Evolutionary conservation across 2,329 filamentous ascomycete genomes (phyloP).

Genomic region (Verruconis gallopava): DNA sequence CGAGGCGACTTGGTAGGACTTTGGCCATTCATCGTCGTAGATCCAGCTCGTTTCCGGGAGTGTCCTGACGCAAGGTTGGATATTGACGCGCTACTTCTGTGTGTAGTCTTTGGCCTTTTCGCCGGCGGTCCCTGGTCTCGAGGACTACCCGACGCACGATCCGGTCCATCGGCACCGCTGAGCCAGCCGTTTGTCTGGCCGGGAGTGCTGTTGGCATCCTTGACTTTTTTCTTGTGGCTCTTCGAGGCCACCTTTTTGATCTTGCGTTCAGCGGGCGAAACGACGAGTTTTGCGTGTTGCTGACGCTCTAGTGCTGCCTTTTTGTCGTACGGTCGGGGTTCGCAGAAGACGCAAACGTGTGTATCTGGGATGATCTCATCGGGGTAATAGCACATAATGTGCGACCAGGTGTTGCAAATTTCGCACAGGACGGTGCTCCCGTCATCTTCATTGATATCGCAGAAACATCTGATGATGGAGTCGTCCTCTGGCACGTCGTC

Average conservation of each 20-base stretch:
- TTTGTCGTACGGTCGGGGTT: constrained; percentile 60
- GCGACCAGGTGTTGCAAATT: constrained; percentile 92
- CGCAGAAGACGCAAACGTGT: constrained; percentile 84
- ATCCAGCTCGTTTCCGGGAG: constrained; percentile 50
- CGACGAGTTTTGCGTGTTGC: constrained; percentile 45
- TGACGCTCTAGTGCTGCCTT: constrained; percentile 65
- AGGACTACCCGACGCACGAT: constrained; percentile 39
- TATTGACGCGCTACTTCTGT: constrained; percentile 60
- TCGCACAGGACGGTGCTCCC: constrained; percentile 97
- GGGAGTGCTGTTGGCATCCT: constrained; percentile 44
- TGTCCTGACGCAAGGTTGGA: constrained; percentile 51
- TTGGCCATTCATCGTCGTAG: constrained; percentile 44
- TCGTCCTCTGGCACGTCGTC: constrained; percentile 51
- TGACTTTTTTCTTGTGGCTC: constrained; percentile 77
- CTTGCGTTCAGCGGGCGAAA: constrained; percentile 52
- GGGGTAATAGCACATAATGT: constrained; percentile 91
- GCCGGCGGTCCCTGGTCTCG: constrained; percentile 46
- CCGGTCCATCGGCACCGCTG: constrained; percentile 40
- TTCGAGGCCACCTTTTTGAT: constrained; percentile 63
- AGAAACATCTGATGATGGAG: constrained; percentile 97
- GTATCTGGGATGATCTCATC: constrained; percentile 47
- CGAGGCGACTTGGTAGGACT: constrained; percentile 70
- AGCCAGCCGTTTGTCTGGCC: constrained; percentile 51
- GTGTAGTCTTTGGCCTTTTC: constrained; percentile 72
- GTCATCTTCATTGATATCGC: constrained; percentile 85